Evolutionary conservation across 495 filamentous ascomycete species (phyloP).

Genomic region (Trichocladium antarcticum): DNA sequence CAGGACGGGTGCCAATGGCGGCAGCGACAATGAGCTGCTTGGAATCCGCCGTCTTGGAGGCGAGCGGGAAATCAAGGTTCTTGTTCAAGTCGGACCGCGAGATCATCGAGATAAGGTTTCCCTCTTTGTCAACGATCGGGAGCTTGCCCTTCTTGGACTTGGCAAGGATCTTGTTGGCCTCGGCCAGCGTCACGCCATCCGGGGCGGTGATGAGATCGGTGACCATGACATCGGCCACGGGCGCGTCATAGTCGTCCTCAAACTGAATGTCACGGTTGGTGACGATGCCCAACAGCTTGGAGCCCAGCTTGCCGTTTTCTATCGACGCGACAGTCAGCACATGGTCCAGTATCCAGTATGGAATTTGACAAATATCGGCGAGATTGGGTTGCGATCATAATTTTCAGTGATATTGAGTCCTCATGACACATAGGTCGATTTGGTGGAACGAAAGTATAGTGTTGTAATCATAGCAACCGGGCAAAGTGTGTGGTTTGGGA

Average conservation of each 20-base stretch:
- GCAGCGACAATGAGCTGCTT: conserved; percentile 96
- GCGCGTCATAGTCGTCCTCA: conserved; percentile 57
- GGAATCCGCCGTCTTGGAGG: conserved; percentile 91
- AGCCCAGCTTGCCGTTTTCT: conserved; percentile 89
- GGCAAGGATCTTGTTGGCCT: conserved; percentile 88
- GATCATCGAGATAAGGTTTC: conserved; percentile 87
- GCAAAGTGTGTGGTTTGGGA: conserved; percentile 10
- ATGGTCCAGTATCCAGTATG: conserved; percentile 11
- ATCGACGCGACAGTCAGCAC: conserved; percentile 22
- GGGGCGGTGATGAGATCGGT: conserved; percentile 88
- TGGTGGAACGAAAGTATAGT: conserved; percentile 98
- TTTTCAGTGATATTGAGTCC: conserved; percentile 47
- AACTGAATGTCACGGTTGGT: conserved; percentile 98
- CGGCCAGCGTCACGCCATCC: conserved; percentile 67
- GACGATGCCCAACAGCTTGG: conserved; percentile 92
- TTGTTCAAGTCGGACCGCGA: conserved; percentile 97
- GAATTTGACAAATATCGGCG: conserved; percentile 7
- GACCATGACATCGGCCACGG: conserved; percentile 87
- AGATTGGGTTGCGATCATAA: conserved; percentile 28
- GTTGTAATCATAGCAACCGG: conserved; percentile 56
- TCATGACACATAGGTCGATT: conserved; percentile 75
- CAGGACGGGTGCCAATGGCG: conserved; percentile 85
- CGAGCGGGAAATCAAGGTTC: conserved; percentile 93
- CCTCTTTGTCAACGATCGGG: conserved; percentile 78
- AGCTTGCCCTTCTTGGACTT: conserved; percentile 99